Evolutionary conservation across 2,329 filamentous ascomycete species (phyloP), one percentile per base, ranked within the genome.

Genomic region (Ilyonectria mors-panacis): DNA sequence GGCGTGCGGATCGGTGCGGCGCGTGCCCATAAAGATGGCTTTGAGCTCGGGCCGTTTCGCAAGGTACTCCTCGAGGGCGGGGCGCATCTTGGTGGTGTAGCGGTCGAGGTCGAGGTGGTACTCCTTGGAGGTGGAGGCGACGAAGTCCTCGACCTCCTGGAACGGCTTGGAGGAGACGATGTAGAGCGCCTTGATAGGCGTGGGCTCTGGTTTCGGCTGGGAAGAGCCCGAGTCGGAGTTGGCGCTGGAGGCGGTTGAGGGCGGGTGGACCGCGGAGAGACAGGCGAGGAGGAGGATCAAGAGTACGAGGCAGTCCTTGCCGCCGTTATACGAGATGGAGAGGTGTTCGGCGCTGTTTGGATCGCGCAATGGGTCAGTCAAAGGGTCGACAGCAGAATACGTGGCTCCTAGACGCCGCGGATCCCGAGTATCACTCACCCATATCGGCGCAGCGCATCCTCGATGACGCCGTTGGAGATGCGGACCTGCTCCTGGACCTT

Each of bases 301-400:
- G 19, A 98, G 90, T 59, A 98, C 95, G 19, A 98, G 92, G 77
- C 95, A 98, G 86, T 98, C 96, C 81, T 99, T 99, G 68, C 96
- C 96, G 78, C 96, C 96, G 76, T 99, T 99, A 83, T 98, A 99
- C 63, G 95, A 97, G 70, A 98, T 86, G 6, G 95, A 94, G 67
- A 98, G 87, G 78, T 97, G 88, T 65, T 92, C 87, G 69, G 92
- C 88, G 65, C 93, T 96, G 75, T 28, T 48, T 21, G 47, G 9
- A 23, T 23, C 17, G 54, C 50, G 28, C 39, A 53, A 42, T 39
- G 47, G 44, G 19, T 8, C 44, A 26, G 9, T 17, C 15, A 23
- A 26, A 19, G n/a, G 9, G 10, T 21, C n/a, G 10, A 15, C n/a
- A 12, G 48, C 6, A 12, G 28, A 21, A 50, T 30, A n/a, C 7